Evolutionary conservation across 306 rosid species (phyloP).

Genomic region (Pterocarpus macrocarpus): DNA sequence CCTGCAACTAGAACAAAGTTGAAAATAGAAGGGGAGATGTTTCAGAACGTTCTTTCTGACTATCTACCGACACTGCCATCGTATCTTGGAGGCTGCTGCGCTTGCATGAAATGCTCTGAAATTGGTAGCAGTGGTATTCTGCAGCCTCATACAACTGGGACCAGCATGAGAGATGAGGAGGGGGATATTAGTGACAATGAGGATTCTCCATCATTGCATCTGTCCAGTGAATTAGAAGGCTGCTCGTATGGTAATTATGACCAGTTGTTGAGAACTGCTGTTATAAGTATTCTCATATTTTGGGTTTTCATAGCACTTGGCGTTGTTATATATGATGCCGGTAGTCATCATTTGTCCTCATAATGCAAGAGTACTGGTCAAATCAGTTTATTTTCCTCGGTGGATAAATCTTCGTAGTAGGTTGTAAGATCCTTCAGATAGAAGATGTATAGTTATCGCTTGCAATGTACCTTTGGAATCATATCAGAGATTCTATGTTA

Average conservation of each 20-base stretch:
- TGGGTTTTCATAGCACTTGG: conserved; percentile 75
- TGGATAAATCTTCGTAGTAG: neutral
- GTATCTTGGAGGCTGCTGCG: conserved; percentile 77
- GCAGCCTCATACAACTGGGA: conserved; percentile 47
- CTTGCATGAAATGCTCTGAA: conserved; percentile 66
- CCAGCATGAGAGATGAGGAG: conserved; percentile 34
- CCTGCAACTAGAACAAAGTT: conserved; percentile 75
- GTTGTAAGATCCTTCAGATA: neutral
- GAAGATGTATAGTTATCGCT: neutral
- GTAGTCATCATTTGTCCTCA: conserved; percentile 41
- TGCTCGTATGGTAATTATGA: conserved; percentile 51
- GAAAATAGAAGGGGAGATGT: conserved; percentile 70
- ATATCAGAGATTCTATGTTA: neutral
- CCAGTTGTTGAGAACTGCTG: conserved; percentile 68
- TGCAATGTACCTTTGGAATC: neutral
- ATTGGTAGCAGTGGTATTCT: conserved; percentile 34
- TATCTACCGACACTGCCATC: conserved; percentile 61
- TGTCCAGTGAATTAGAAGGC: conserved; percentile 49
- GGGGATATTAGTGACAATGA: conserved; percentile 40
- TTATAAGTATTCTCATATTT: conserved; percentile 70
- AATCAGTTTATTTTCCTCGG: neutral
- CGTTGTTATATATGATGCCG: conserved; percentile 61
- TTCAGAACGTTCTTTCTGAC: conserved; percentile 62
- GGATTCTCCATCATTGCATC: conserved; percentile 41
- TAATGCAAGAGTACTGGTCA: conserved; percentile 42